Evolutionary conservation across 2,329 filamentous ascomycete species (phyloP).

Genomic region (Diaporthe citriasiana): DNA sequence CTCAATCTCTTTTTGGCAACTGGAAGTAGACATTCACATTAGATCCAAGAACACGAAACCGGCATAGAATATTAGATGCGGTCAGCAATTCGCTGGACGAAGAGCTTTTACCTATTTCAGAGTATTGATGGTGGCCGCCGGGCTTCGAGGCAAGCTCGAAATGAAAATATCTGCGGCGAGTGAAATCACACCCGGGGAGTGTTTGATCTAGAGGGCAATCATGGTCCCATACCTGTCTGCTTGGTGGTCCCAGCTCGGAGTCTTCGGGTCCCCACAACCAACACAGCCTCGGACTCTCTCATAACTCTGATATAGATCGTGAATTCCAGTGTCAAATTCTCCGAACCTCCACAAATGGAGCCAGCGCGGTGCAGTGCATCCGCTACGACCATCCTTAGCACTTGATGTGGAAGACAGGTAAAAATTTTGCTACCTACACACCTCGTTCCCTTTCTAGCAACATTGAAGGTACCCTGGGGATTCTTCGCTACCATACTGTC

Average conservation of each 20-base stretch:
- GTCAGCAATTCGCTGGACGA: not conserved
- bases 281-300: not conserved
- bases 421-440: not conserved
- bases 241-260: not conserved
- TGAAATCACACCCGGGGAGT: not conserved
- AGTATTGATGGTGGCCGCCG: not conserved
- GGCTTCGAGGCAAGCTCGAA: not conserved
- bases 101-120: too few relatives aligned
- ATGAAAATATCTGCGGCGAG: conserved; percentile 3
- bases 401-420: not conserved
- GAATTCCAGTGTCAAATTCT: not conserved
- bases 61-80: not conserved
- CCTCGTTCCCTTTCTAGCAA: not conserved
- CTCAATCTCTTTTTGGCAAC: not conserved
- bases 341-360: not conserved
- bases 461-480: too few relatives aligned
- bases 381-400: not conserved
- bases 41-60: conserved; percentile 18
- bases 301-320: not conserved
- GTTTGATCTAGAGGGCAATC: not conserved
- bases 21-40: conserved; percentile 5
- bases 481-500: not conserved
- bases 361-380: not conserved
- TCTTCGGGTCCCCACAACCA: not conserved
- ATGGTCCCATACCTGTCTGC: not conserved